Base-by-base conservation (phyloP, 805 yeast species). In the Starmerella davenportii region DNA sequence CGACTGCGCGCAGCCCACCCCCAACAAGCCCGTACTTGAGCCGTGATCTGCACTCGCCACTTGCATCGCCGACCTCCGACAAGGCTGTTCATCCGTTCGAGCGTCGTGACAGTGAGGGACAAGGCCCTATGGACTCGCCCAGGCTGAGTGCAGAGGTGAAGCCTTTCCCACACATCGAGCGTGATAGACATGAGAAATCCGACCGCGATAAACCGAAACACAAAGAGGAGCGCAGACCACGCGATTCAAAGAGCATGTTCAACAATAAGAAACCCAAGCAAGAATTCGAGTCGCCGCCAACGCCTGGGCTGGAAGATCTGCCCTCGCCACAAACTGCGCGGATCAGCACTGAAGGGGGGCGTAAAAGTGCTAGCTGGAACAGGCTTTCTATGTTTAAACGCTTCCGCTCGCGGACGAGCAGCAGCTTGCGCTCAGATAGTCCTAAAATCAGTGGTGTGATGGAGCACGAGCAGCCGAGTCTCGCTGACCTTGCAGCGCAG, bases 321-420 rank as follows among this genome's bases (percentile, higher is more conserved):
- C 25, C 25, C 11, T 23, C 25, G 11, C 25, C 25, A 7, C 25
- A 23, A 23, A 23, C 9, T 11, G 11, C 25, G 11, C 25, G 25
- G 7, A 14, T 14, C 5, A 29, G 32, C 32, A 14, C 8, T 14
- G 32, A 17, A 5, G 13, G 19, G 8, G 29, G 34, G 29, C 45
- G 36, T 20, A 31, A 30, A 21, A 27, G 35, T 23, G 37, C 35
- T 5, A 43, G 40, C 4, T 43, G 48, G 48, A 43, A 40, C 34
- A 29, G 41, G 11, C 31, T 45, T 4, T 23, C 41, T 2, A 21
- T 43, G 20, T 40, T 45, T 38, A 42, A 43, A 29, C 19, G 48
- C 20, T 45, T 45, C 35, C 24, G 48, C 8, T 30, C 48, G 4
- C 48, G 48, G 16, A 44, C 48, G 11, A 33, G 34, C 18, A 28